A percentile compares a stretch with the other conserved stretches of the same genome.
Evolutionary conservation across 306 rosid species (phyloP).

Genomic region (Dalbergia oliveri): DNA sequence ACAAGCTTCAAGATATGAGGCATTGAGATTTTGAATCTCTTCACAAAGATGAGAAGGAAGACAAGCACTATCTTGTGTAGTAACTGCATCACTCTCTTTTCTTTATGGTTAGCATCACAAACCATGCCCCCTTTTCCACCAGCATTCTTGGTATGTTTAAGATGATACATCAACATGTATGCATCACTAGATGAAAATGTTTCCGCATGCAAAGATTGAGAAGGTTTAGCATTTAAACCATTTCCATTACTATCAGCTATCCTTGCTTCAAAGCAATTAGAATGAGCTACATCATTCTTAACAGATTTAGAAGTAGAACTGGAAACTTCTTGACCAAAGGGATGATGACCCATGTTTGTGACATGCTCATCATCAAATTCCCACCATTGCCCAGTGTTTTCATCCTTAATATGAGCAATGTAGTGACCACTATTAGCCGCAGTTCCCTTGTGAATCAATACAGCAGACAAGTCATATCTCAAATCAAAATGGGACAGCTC

Average conservation of each 20-base stretch:
- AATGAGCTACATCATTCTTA: conserved; percentile 54
- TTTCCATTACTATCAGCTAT: conserved; percentile 66
- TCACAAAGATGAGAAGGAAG: conserved; percentile 73
- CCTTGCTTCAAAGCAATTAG: conserved; percentile 55
- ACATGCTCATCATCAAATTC: conserved; percentile 94
- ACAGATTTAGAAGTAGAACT: conserved; percentile 63
- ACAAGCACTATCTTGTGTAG: conserved; percentile 54
- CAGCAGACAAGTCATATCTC: conserved; percentile 88
- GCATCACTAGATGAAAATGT: conserved; percentile 90
- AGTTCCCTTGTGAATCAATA: conserved; percentile 96
- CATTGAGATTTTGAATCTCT: conserved; percentile 75
- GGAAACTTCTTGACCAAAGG: conserved; percentile 81
- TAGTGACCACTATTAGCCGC: conserved; percentile 97
- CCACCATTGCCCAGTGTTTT: conserved; percentile 96
- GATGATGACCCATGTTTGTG: conserved; percentile 78
- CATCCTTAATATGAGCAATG: conserved; percentile 91
- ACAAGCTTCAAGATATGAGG: conserved; percentile 65
- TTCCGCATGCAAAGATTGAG: conserved; percentile 55
- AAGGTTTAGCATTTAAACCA: conserved; percentile 51
- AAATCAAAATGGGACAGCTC: conserved; percentile 72
- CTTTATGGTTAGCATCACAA: conserved; percentile 53
- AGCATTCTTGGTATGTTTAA: conserved; percentile 50
- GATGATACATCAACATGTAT: conserved; percentile 95
- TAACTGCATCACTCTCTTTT: conserved; percentile 41
- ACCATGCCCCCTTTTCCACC: conserved; percentile 40